These are phyloP conservation scores for Caloboletus inedulis DNA, from an alignment of 1,284 basidiomycete genomes.

Conservation along the genomic window DNA sequence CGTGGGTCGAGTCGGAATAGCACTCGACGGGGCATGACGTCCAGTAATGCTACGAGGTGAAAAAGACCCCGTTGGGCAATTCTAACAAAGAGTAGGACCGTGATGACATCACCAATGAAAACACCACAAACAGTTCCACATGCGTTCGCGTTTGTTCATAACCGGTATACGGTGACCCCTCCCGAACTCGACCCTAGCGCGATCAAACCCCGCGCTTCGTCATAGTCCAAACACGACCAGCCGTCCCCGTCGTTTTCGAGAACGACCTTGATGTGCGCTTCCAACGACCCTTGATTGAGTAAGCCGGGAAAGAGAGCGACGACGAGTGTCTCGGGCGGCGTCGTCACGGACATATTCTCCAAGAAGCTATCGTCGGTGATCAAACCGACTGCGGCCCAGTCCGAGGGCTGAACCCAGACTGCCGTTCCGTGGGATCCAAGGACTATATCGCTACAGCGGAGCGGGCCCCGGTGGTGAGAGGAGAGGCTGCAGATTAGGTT, in stretches of 20 bases:
- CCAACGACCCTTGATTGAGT: slow-evolving; percentile 22
- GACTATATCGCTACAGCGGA: slow-evolving; percentile 49
- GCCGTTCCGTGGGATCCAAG: slow-evolving; percentile 54
- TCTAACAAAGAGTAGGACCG: slow-evolving; percentile 3
- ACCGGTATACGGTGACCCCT: slow-evolving; percentile 41
- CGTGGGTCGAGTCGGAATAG: neutral
- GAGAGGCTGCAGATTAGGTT: slow-evolving; percentile 34
- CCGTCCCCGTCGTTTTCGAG: slow-evolving; percentile 36
- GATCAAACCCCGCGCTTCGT: slow-evolving; percentile 50
- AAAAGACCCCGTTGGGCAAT: neutral
- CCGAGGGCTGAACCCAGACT: slow-evolving; percentile 55
- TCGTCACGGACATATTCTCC: slow-evolving; percentile 15
- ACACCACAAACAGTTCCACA: neutral
- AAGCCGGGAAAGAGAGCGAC: slow-evolving; percentile 49
- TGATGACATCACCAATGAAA: slow-evolving; percentile 3
- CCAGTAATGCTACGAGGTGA: neutral
- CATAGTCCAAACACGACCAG: slow-evolving; percentile 59
- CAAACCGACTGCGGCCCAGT: slow-evolving; percentile 39
- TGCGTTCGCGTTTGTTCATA: slow-evolving; percentile 25
- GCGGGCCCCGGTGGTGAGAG: slow-evolving; percentile 40
- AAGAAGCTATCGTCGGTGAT: slow-evolving; percentile 22
- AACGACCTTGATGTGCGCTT: slow-evolving; percentile 23
- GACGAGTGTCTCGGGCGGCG: slow-evolving; percentile 42
- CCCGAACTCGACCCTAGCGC: slow-evolving; percentile 51
- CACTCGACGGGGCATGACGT: neutral